Evolutionary conservation across 2,329 filamentous ascomycete species (phyloP).

Genomic region (Scedosporium apiospermum): DNA sequence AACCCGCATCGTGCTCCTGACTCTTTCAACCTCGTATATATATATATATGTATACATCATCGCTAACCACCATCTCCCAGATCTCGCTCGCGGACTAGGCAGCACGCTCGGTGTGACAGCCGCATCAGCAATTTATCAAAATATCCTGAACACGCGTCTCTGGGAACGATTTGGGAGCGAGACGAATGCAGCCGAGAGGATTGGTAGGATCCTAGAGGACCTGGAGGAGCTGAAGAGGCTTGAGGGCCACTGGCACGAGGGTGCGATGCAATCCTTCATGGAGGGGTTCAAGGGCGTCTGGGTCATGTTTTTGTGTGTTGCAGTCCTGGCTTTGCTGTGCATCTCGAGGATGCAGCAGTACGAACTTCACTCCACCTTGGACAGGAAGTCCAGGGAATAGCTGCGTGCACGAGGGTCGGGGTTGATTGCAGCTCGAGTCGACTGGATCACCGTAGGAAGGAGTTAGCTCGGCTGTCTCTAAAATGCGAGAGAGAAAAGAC

Average conservation of each 20-base stretch:
- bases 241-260: conserved; percentile 59
- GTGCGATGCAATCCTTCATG: conserved; percentile 65
- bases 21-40: conserved; percentile 4
- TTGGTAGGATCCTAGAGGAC: conserved; percentile 61
- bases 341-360: conserved; percentile 70
- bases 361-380: conserved; percentile 62
- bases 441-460: too few species aligned
- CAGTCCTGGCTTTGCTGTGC: conserved; percentile 47
- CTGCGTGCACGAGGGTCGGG: too few species aligned
- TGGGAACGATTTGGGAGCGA: conserved; percentile 59
- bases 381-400: conserved; percentile 18
- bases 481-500: too few species aligned
- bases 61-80: conserved; percentile 14
- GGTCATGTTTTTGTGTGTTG: conserved; percentile 55
- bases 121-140: conserved; percentile 75
- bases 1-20: background rate
- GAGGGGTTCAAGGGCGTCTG: conserved; percentile 69
- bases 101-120: conserved; percentile 39
- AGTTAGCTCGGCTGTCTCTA: too few species aligned
- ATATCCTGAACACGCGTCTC: conserved; percentile 58
- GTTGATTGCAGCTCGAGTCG: too few species aligned
- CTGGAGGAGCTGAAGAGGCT: conserved; percentile 61
- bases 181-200: conserved; percentile 58
- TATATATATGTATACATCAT: too few species aligned
- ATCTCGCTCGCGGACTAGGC: conserved; percentile 34